These are phyloP conservation scores for Elaeis oleifera DNA, from an alignment of 202 grass and related monocot species.

Conservation along the genomic window DNA sequence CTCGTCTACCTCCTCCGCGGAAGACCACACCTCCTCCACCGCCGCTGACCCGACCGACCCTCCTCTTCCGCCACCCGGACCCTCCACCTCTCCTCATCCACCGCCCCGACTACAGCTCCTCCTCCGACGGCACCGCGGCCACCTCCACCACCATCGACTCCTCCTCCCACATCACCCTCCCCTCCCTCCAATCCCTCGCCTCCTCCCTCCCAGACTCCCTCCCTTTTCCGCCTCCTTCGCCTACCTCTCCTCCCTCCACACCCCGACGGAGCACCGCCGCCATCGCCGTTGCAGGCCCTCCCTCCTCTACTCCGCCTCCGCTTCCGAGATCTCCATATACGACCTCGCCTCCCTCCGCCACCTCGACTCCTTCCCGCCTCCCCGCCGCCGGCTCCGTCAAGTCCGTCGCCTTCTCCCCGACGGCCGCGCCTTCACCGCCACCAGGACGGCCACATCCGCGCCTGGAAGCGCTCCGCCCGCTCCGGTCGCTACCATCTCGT, in stretches of 20 bases:
- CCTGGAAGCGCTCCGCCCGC: slow-evolving; percentile 41
- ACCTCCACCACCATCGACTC: not conserved
- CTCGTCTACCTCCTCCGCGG: too few species aligned
- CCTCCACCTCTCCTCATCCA: too few species aligned
- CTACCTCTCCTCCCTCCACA: not conserved
- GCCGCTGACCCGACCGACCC: too few species aligned
- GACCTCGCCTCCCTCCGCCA: slow-evolving; percentile 32
- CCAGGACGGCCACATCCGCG: slow-evolving; percentile 53
- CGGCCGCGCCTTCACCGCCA: slow-evolving; percentile 44
- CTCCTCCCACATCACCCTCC: slow-evolving; percentile 30
- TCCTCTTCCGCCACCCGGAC: too few species aligned
- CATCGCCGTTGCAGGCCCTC: slow-evolving; percentile 3
- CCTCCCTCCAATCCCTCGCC: slow-evolving; percentile 27
- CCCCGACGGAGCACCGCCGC: slow-evolving; percentile 14
- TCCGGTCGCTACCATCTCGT: slow-evolving; percentile 32
- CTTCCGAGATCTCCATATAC: slow-evolving; percentile 19
- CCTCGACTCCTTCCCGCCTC: slow-evolving; percentile 2
- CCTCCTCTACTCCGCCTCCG: slow-evolving; percentile 8
- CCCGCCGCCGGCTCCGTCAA: slow-evolving; percentile 49
- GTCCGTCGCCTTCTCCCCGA: slow-evolving; percentile 36
- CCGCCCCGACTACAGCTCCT: too few species aligned
- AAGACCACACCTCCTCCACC: too few species aligned
- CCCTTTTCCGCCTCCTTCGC: slow-evolving; percentile 11
- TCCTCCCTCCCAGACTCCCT: slow-evolving; percentile 13
- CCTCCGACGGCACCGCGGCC: not conserved